Evolutionary conservation across 495 filamentous ascomycete genomes (phyloP).

Genomic region (Penicillium simplicissimum): DNA sequence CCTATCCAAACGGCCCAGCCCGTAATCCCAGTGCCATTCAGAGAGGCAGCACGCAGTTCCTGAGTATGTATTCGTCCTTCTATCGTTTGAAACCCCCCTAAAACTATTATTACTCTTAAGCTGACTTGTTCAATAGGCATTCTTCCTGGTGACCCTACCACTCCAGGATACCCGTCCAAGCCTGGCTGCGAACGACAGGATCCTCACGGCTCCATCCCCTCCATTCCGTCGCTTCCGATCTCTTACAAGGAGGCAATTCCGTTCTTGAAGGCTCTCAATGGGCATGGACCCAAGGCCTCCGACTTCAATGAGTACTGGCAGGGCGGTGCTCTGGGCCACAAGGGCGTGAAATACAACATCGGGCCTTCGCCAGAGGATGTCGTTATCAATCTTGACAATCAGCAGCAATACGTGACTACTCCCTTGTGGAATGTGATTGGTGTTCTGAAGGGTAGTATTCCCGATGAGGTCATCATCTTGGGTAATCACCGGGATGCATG

Average conservation of each 20-base stretch:
- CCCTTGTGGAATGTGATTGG: constrained; percentile 96
- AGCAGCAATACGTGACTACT: constrained; percentile 86
- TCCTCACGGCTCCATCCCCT: constrained; percentile 66
- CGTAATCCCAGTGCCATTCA: constrained; percentile 88
- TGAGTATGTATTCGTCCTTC: constrained; percentile 51
- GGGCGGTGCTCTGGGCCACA: constrained; percentile 72
- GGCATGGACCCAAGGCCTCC: constrained; percentile 75
- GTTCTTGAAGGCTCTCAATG: constrained; percentile 84
- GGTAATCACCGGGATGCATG: constrained; percentile 96
- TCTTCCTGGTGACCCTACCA: constrained; percentile 72
- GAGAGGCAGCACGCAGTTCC: constrained; percentile 83
- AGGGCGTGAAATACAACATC: constrained; percentile 87
- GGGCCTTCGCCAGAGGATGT: constrained; percentile 80
- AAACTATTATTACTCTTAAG: neutral
- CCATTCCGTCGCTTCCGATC: constrained; percentile 89
- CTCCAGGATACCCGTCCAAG: constrained; percentile 90
- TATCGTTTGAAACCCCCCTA: neutral
- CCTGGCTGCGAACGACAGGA: constrained; percentile 81
- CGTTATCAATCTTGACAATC: constrained; percentile 78
- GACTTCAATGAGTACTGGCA: constrained; percentile 75
- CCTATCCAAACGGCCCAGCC: constrained; percentile 86
- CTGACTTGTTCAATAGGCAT: constrained; percentile 43
- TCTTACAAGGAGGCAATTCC: constrained; percentile 87
- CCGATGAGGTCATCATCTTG: constrained; percentile 85
- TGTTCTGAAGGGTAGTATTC: constrained; percentile 85